A percentile compares a stretch with the other conserved stretches of the same genome.
phyloP scores from a whole-genome alignment of 345 rosid species.

The Nephelium lappaceum region DNA sequence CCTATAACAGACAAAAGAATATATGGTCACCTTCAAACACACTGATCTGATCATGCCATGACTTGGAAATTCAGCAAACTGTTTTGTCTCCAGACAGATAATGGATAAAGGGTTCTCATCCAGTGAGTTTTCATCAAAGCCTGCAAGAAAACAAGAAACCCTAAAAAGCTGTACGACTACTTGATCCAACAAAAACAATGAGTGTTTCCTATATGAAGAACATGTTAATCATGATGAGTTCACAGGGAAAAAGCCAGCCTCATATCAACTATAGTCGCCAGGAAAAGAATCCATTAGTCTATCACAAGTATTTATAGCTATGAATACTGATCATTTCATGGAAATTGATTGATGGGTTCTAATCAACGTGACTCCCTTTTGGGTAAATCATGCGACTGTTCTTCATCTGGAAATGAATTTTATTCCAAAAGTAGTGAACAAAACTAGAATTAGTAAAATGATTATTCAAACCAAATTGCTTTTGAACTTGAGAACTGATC shows the following conservation, averaged over 20 bases:
- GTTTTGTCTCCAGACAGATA: neutral
- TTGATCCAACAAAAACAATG: neutral
- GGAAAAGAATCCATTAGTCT: too few relatives aligned
- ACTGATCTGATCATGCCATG: neutral
- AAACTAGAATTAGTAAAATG: neutral
- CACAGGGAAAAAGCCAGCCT: too few relatives aligned
- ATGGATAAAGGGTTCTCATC: neutral
- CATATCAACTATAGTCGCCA: too few relatives aligned
- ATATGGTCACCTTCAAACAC: neutral
- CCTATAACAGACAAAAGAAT: neutral
- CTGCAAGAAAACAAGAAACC: slow-evolving; percentile 9
- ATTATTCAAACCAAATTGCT: neutral
- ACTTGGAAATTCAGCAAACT: neutral
- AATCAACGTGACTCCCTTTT: too few relatives aligned
- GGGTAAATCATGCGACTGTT: too few relatives aligned
- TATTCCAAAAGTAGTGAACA: neutral
- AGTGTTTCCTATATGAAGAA: neutral
- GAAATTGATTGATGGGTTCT: too few relatives aligned
- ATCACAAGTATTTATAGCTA: neutral
- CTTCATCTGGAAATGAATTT: too few relatives aligned
- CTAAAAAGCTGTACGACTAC: neutral
- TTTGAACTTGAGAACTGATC: too few relatives aligned
- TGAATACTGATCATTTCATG: too few relatives aligned
- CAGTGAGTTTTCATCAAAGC: neutral
- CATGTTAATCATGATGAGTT: slow-evolving; percentile 1